phyloP scores from a whole-genome alignment of 2,329 filamentous ascomycete genomes.

The Arthrobotrys sphaeroides region DNA sequence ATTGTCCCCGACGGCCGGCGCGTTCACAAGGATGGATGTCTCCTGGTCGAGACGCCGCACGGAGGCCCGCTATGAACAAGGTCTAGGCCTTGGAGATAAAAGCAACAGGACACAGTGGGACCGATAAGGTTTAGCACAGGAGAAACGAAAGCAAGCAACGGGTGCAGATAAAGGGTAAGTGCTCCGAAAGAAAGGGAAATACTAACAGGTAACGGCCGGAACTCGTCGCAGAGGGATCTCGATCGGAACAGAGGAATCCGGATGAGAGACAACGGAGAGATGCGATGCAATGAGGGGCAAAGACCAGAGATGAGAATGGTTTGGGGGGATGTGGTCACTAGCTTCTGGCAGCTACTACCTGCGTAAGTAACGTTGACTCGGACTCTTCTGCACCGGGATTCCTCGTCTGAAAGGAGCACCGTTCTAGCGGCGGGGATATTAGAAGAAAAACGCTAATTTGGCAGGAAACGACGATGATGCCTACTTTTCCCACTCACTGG shows the following conservation, averaged over 20 bases:
- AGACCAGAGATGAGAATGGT: not conserved
- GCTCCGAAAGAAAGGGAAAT: not conserved
- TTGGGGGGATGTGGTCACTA: not conserved
- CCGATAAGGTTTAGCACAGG: constrained; percentile 21
- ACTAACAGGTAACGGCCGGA: not conserved
- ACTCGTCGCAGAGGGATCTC: not conserved
- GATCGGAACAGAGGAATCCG: not conserved
- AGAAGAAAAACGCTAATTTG: constrained; percentile 6
- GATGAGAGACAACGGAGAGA: not conserved
- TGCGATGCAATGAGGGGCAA: constrained; percentile 19
- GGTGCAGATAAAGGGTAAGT: not conserved
- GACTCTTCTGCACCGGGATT: not conserved
- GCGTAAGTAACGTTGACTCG: not conserved
- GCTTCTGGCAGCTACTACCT: not conserved
- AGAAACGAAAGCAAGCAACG: not conserved
- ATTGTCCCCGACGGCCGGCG: not conserved
- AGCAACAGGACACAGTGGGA: not conserved
- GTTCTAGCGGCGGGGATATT: not conserved
- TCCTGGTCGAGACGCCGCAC: constrained; percentile 11
- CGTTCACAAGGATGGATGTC: not conserved
- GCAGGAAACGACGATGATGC: constrained; percentile 25
- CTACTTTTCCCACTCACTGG: no score
- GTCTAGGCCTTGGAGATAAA: not conserved
- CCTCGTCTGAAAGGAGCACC: not conserved
- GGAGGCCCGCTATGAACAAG: not conserved